Conservation (phyloP, 176 grass and related monocot species). For the Oryza coarctata region DNA sequence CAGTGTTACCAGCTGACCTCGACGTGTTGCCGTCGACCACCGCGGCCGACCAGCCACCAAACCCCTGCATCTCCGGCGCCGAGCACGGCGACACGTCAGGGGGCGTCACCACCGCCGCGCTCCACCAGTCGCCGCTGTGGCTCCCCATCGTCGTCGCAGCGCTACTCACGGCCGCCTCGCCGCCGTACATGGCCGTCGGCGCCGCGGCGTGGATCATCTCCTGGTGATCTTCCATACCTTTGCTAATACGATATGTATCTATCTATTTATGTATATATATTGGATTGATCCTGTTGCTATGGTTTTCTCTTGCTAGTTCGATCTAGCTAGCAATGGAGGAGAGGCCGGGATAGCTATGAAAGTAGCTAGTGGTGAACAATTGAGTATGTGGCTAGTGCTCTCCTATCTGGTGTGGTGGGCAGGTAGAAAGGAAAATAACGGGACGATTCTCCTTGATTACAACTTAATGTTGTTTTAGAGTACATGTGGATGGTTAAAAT, state of each 20-base stretch:
- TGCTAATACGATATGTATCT: neutral
- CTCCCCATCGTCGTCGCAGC: neutral
- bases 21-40: conserved; percentile 15
- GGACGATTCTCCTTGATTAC: neutral
- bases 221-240: conserved; percentile 31
- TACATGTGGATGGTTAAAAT: neutral
- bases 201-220: conserved; percentile 32
- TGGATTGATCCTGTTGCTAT: neutral
- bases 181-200: neutral
- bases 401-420: conserved; percentile 35
- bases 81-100: conserved; percentile 12
- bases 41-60: conserved; percentile 8
- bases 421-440: neutral
- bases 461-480: neutral
- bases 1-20: conserved; percentile 17
- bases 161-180: neutral
- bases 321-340: neutral
- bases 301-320: neutral
- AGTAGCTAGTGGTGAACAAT: conserved; percentile 30
- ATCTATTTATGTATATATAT: neutral
- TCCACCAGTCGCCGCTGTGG: conserved; percentile 41
- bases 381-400: conserved; percentile 32
- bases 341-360: neutral
- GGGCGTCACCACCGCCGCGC: neutral
- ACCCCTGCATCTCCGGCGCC: conserved; percentile 22